phyloP scores from a whole-genome alignment of 2,329 filamentous ascomycete species.

The Hypoxylon rubiginosum region DNA sequence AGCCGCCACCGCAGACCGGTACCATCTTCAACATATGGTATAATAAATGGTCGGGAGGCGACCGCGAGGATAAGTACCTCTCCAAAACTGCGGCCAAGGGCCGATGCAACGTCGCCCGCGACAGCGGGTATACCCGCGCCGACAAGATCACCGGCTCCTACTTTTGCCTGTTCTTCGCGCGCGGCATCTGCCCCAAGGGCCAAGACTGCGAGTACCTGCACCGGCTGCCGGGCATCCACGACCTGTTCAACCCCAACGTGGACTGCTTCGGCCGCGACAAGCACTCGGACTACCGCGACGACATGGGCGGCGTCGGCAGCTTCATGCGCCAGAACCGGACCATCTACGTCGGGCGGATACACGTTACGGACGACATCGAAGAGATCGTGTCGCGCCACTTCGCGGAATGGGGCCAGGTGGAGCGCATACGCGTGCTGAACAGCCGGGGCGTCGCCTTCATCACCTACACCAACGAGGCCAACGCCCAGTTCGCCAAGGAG shows the following conservation, averaged over 20 bases:
- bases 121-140: slow-evolving; percentile 82
- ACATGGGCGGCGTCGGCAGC: slow-evolving; percentile 96
- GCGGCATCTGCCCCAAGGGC: slow-evolving; percentile 86
- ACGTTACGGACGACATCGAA: slow-evolving; percentile 96
- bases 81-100: slow-evolving; percentile 85
- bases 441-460: slow-evolving; percentile 93
- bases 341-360: slow-evolving; percentile 92
- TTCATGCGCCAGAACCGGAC: slow-evolving; percentile 96
- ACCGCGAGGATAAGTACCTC: slow-evolving; percentile 91
- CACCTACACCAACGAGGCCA: slow-evolving; percentile 91
- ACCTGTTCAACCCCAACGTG: slow-evolving; percentile 92
- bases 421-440: slow-evolving; percentile 89
- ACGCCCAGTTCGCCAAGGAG: slow-evolving; percentile 91
- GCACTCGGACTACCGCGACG: slow-evolving; percentile 91
- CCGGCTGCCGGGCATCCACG: slow-evolving; percentile 85
- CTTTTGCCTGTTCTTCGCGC: slow-evolving; percentile 93
- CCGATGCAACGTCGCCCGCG: slow-evolving; percentile 87
- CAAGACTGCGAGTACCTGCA: slow-evolving; percentile 96
- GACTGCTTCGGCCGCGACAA: slow-evolving; percentile 97
- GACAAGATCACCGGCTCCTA: slow-evolving; percentile 84
- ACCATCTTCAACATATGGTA: slow-evolving; percentile 99
- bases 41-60: slow-evolving; percentile 97
- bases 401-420: slow-evolving; percentile 94
- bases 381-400: slow-evolving; percentile 96
- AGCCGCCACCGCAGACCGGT: slow-evolving; percentile 91